Base-by-base conservation (phyloP, 257 asterid species). In the Linaria vulgaris region DNA sequence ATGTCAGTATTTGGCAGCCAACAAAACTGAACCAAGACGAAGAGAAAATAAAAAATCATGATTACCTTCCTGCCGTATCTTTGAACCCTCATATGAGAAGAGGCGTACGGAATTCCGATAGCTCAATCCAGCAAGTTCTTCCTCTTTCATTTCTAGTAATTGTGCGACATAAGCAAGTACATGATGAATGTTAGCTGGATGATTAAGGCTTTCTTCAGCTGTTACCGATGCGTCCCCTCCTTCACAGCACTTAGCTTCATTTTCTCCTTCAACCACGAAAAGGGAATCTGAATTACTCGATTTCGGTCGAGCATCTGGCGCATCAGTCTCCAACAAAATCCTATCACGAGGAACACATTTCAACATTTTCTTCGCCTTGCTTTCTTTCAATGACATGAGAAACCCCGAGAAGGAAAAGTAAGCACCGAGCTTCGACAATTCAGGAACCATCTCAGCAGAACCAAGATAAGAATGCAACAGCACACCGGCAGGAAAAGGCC, bases 371-470 rank as follows among this genome's bases (percentile, higher is more conserved):
- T 76, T 90, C 6, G 95, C 96, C 85, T 87, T 94, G 82, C 86
- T 85, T 56, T 85, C 95, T 64, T 90, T 90, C 90, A 85, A 17
- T 14, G 91, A 76, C 99, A 92, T 87, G 51, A 92, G 84, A 68
- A 87, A 90, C 65, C 99, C 99, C 8, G 99, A 92, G 43, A 92
- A 84, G 27, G 96, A 92, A 62, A 92, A 92, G 90, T 89, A 87
- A 56, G 94, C 99, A 45, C 97, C 97, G 4, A 83, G 87, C 73
- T 74, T 77, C 0, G 87, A 82, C 5, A 94, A 67, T 67, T 81
- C 96, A 45, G 88, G 87, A 63, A 94, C 97, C 99, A 94, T 82
- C 73, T 94, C 99, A 23, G 97, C 97, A 53, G 97, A 85, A 12
- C 99, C 99, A 17, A 90, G 83, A 81, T 68, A 94, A 43, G 99